These are phyloP conservation scores for Umbelopsis sp. DNA, from an alignment of 192 early-diverging fungal species.

Conservation along the genomic window DNA sequence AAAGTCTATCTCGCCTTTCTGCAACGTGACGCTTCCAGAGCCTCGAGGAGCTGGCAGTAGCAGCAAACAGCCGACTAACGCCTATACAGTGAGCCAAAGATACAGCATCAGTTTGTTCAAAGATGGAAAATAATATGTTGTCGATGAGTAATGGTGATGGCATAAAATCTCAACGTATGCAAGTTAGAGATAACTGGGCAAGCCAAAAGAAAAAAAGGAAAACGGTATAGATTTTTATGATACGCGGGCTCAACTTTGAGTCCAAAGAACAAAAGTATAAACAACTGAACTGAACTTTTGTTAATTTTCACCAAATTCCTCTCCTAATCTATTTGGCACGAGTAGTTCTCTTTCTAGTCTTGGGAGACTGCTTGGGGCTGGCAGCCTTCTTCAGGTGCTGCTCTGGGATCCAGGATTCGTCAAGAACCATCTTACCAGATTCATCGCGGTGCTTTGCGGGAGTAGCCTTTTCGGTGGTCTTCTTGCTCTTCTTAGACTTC, in stretches of 20 bases:
- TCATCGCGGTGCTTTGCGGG: conserved; percentile 40
- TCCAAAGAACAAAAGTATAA: too few species aligned
- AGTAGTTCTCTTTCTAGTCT: conserved; percentile 36
- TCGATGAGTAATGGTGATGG: background rate
- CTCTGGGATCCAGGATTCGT: conserved; percentile 60
- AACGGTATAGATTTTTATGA: too few species aligned
- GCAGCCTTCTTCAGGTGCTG: conserved; percentile 37
- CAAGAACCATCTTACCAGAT: conserved; percentile 39
- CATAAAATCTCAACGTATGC: background rate
- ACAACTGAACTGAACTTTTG: background rate
- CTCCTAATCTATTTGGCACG: conserved; percentile 17
- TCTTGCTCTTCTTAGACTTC: conserved; percentile 36
- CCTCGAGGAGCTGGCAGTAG: background rate
- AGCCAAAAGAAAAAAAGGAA: too few species aligned
- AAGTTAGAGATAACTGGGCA: background rate
- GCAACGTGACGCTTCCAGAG: background rate
- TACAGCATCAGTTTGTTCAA: background rate
- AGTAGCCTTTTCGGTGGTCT: conserved; percentile 19
- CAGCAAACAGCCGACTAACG: background rate
- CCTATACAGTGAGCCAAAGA: background rate
- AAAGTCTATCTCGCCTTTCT: background rate
- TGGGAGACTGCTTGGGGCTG: conserved; percentile 26
- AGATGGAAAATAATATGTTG: background rate
- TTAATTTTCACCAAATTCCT: background rate
- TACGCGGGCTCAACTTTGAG: too few species aligned